Evolutionary conservation across 2,329 filamentous ascomycete genomes (phyloP), one percentile per base, ranked within the genome.

Genomic region (Pyrenochaeta sp.): DNA sequence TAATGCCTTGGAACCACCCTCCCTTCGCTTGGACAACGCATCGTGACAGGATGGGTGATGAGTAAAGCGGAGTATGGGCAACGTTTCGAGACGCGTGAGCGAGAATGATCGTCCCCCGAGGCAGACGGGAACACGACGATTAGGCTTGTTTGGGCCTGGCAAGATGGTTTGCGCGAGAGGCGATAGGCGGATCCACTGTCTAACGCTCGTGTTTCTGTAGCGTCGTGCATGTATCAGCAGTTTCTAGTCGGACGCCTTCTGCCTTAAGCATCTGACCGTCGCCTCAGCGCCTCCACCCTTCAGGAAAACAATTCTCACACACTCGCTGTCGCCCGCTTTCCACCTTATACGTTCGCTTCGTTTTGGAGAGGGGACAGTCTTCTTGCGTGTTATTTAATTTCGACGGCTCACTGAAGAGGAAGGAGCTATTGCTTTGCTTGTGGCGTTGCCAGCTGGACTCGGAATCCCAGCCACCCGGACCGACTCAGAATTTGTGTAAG

Each of bases 211-310:
- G 59, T 64, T 62, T 56, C 56, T 54, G 44, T 45, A 45, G 47
- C 45, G 50, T 57, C 53, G 61, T 52, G 52, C 58, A 43, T 59
- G 61, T 62, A 58, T 59, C 59, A 58, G 50, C 51, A 56, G 30
- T 56, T 51, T 52, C 48, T 19, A 19, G 19, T 19, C 28, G 36
- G 53, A 49, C 56, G 52, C 56, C 62, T 52, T 50, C 51, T 59
- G 62, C 58, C 62, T 65, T 63, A 56, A 65, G 56, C 43, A 52
- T 37, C 51, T 37, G 34, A 39, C 44, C 15, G 19, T 30, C 34
- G 30, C 42, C 28, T 44, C 54, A 39, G 12, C 48, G 32, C 34
- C 12, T 43, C 40, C 40, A 24, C 25, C 24, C 37, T 30, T 36
- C 19, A 25, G 24, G 25, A 15, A 50, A 50, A 28, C 39, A n/a